These are phyloP conservation scores for Petunia hybrid DNA, from an alignment of 305 asterid genomes.

Conservation along the genomic window DNA sequence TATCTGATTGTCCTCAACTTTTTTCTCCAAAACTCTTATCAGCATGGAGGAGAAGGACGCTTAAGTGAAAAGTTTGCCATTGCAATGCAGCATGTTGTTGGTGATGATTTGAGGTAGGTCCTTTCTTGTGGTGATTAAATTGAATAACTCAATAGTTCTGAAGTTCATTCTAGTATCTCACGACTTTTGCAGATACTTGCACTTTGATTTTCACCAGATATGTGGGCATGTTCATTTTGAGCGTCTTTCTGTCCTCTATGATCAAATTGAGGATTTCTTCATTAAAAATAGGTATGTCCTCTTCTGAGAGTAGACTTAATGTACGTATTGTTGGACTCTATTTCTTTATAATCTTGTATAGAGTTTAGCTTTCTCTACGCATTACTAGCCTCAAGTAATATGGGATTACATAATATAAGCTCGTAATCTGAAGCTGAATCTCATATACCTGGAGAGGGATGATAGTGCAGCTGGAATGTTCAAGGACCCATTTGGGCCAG, in stretches of 20 bases:
- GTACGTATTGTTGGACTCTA: neutral
- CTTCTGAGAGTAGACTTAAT: slow-evolving; percentile 29
- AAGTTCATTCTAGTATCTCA: slow-evolving; percentile 37
- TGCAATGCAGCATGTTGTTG: slow-evolving; percentile 72
- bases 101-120: slow-evolving; percentile 91
- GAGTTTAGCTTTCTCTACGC: slow-evolving; percentile 3
- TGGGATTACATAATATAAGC: neutral
- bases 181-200: slow-evolving; percentile 77
- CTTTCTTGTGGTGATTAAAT: neutral
- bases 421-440: slow-evolving; percentile 1
- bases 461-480: neutral
- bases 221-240: slow-evolving; percentile 99
- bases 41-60: slow-evolving; percentile 98
- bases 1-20: neutral
- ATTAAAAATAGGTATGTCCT: slow-evolving; percentile 81
- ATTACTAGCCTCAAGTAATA: slow-evolving; percentile 4
- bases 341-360: neutral
- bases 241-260: slow-evolving; percentile 91
- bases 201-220: slow-evolving; percentile 96
- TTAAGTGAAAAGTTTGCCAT: slow-evolving; percentile 76
- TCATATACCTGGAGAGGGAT: neutral
- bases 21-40: slow-evolving; percentile 36
- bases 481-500: neutral
- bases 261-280: slow-evolving; percentile 95
- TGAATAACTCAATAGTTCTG: neutral